A percentile compares a stretch with the other conserved stretches of the same genome.
These are phyloP conservation scores for Trichoderma koningiopsis DNA, from an alignment of 2,329 filamentous ascomycete genomes.

Conservation along the genomic window DNA sequence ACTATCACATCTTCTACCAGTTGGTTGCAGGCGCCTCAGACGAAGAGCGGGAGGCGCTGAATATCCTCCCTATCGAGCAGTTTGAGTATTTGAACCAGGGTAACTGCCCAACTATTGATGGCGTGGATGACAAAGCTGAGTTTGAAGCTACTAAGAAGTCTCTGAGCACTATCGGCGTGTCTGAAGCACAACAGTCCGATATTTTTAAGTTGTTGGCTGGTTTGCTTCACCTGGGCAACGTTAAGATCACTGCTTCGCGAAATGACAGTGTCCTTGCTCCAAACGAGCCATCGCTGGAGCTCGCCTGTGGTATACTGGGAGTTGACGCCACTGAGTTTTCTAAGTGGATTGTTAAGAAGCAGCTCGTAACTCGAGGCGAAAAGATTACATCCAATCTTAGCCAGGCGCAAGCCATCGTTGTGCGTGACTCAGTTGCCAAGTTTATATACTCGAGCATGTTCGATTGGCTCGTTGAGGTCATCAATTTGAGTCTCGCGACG, in stretches of 20 bases:
- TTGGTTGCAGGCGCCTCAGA: constrained; percentile 90
- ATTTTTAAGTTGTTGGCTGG: constrained; percentile 92
- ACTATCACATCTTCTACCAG: constrained; percentile 99
- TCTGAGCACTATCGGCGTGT: constrained; percentile 83
- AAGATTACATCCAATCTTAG: constrained; percentile 97
- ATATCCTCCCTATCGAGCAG: constrained; percentile 79
- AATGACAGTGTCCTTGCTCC: constrained; percentile 83
- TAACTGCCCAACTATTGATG: constrained; percentile 85
- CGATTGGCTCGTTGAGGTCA: constrained; percentile 98
- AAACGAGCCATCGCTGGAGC: constrained; percentile 77
- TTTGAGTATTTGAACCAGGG: constrained; percentile 98
- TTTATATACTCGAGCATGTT: constrained; percentile 98
- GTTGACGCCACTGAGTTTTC: constrained; percentile 86
- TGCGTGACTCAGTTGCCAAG: constrained; percentile 96
- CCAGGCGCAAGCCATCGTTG: constrained; percentile 89
- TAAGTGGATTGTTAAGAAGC: constrained; percentile 99
- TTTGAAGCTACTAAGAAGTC: constrained; percentile 87
- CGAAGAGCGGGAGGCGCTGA: constrained; percentile 76
- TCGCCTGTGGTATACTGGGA: constrained; percentile 81
- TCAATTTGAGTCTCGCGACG: constrained; percentile 87
- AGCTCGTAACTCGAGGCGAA: constrained; percentile 91
- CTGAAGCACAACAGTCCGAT: constrained; percentile 70
- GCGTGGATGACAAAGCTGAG: constrained; percentile 93
- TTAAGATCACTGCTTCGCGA: constrained; percentile 89
- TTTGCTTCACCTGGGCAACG: constrained; percentile 90